Base-by-base conservation (phyloP, 2,329 filamentous ascomycete genomes). In the Aureobasidium uvarum region DNA sequence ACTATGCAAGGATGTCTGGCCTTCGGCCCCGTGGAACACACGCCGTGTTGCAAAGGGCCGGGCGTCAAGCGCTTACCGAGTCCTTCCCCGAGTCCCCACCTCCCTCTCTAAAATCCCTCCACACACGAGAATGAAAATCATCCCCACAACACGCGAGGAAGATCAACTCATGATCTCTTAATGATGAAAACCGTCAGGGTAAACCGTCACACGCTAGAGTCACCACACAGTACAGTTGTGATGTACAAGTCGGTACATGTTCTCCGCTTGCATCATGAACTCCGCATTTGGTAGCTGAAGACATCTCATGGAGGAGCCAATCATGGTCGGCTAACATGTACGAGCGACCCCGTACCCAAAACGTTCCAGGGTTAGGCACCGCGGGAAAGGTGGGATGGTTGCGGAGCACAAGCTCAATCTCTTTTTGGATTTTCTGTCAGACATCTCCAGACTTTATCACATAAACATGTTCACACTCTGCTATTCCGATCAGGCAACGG, bases 271-370 rank as follows among this genome's bases (percentile, higher is more conserved):
- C 28, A 46, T 48, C 56, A 46, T 60, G n/a, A 23, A 60, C 56
- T 48, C 56, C 56, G 41, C 43, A 48, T 48, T 18, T 18, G 38
- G 41, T 33, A 60, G 56, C 56, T 60, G 56, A 48, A 48, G 36
- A 60, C 56, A 48, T 60, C 31, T 48, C 31, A 28, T 31, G 20
- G 45, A 51, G 45, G 33, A 62, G 20, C 58, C 58, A 62, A 62
- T 62, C 58, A 62, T 62, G 58, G 58, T 62, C 58, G 58, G 58
- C 56, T 48, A 60, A 60, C 28, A 38, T 60, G 56, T 62, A 62
- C 58, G 20, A 50, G 18, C n/a, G 33, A 50, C 58, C 45, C 58
- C 58, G 58, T 62, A 51, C 33, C 28, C n/a, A 28, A 62, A 60
- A 62, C 58, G 58, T 62, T 51, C 41, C 16, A 62, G 58, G 58